phyloP scores from a whole-genome alignment of 2,329 filamentous ascomycete genomes.

The Pseudogymnoascus sp. region DNA sequence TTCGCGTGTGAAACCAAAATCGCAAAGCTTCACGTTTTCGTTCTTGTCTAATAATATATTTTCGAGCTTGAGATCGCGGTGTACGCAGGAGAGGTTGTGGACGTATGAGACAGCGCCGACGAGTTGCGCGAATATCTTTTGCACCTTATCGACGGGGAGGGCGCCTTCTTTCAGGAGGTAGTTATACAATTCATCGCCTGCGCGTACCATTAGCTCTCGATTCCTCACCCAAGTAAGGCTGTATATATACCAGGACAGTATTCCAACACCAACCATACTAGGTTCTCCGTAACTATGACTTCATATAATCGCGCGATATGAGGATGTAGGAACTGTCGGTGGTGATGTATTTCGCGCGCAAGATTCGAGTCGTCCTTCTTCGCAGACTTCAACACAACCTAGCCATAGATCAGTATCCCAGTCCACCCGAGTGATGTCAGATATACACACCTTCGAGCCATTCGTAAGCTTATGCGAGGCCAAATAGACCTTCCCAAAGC shows the following conservation, averaged over 20 bases:
- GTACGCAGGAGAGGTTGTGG: constrained; percentile 89
- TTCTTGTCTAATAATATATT: constrained; percentile 94
- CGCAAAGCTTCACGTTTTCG: constrained; percentile 94
- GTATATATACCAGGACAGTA: constrained; percentile 71
- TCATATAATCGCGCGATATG: constrained; percentile 96
- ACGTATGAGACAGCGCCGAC: constrained; percentile 94
- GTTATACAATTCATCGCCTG: constrained; percentile 94
- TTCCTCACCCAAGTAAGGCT: constrained; percentile 12
- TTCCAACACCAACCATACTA: constrained; percentile 95
- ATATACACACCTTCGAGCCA: constrained; percentile 71
- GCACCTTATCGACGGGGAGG: constrained; percentile 75
- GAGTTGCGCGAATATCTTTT: constrained; percentile 92
- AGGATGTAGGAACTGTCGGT: constrained; percentile 93
- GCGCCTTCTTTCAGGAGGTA: constrained; percentile 83
- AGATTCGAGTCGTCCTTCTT: constrained; percentile 94
- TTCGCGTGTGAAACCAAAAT: constrained; percentile 96
- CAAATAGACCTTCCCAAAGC: constrained; percentile 96
- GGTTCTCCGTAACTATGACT: constrained; percentile 88
- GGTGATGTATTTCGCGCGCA: constrained; percentile 94
- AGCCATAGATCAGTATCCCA: constrained; percentile 16
- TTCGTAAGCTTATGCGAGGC: constrained; percentile 96
- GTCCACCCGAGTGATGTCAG: background rate
- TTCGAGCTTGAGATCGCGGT: constrained; percentile 93
- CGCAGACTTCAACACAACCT: constrained; percentile 97
- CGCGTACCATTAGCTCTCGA: constrained; percentile 23